Evolutionary conservation across 108 stramenopile genomes (phyloP), one percentile per base, ranked within the genome.

Genomic region (Cyclotella baltica): DNA sequence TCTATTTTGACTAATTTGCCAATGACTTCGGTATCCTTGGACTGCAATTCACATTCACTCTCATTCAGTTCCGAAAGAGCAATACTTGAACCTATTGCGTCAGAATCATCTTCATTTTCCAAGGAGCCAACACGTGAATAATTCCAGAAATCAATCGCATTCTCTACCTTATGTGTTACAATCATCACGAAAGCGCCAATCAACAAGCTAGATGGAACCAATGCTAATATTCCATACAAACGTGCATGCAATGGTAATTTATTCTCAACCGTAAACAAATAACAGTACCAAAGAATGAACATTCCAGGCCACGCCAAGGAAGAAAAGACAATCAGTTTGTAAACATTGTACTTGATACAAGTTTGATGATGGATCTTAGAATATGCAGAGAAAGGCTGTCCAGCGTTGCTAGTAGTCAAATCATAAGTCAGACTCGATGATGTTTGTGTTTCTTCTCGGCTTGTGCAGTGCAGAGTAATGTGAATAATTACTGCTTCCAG

Each of bases 191-290:
- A n/a, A n/a, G 18, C 19, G 4, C 51, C 51, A 52, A 52, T 52
- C 51, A 52, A 52, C 4, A 52, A n/a, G 51, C 51, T 52, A 4
- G 51, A 52, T n/a, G 51, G 51, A 52, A 52, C n/a, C 18, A 52
- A n/a, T n/a, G n/a, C 51, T 52, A 52, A n/a, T n/a, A 52, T 52
- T 20, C 51, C 51, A 52, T 52, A 52, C 51, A 52, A 52, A n/a
- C 19, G 11, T 20, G n/a, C 19, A 52, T 52, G 51, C 51, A 52
- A n/a, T 10, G 51, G 4, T 52, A 20, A n/a, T n/a, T 52, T n/a
- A n/a, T 52, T n/a, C 51, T n/a, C 19, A n/a, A 52, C 51, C 11
- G 4, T n/a, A n/a, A 13, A 11, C 40, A 52, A 4, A 52, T 52
- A 20, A 20, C 11, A 52, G 51, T 19, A 19, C 51, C 51, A 52